Conservation (phyloP, 345 rosid genomes). For the Atalantia buxifolia region DNA sequence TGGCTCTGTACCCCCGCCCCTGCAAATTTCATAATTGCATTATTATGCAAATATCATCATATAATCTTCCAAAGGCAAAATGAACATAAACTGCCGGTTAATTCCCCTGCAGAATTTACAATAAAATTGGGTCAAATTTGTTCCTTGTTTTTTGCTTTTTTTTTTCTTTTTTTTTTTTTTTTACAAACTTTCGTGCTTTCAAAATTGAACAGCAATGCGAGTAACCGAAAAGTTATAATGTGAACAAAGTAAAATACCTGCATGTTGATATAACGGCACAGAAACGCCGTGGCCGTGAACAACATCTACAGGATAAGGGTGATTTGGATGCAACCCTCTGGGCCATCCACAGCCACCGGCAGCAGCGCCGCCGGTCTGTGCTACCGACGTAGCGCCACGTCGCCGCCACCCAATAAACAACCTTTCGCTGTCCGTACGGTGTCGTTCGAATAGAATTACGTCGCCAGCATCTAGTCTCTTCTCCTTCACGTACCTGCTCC, state of each 20-base stretch:
- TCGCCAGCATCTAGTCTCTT: conserved; percentile 85
- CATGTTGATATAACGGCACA: conserved; percentile 49
- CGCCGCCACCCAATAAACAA: conserved; percentile 81
- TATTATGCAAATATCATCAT: not conserved
- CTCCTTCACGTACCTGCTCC: conserved; percentile 89
- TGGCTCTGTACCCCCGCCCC: conserved; percentile 35
- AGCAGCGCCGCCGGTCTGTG: conserved; percentile 7
- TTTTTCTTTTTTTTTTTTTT: too few species aligned
- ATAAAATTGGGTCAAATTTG: too few species aligned
- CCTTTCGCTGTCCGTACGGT: conserved; percentile 44
- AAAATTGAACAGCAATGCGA: not conserved
- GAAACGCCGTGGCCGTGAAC: conserved; percentile 27
- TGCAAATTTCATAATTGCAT: conserved; percentile 7
- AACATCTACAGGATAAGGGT: conserved; percentile 33
- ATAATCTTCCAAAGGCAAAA: not conserved
- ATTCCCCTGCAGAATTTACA: not conserved
- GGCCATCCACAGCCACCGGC: conserved; percentile 12
- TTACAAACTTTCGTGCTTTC: too few species aligned
- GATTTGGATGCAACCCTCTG: conserved; percentile 27
- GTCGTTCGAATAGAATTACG: conserved; percentile 60
- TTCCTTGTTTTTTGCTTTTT: too few species aligned
- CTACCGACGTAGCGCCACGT: conserved; percentile 10
- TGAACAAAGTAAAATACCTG: conserved; percentile 41
- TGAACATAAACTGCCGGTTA: not conserved
- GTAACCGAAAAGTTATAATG: not conserved